These are phyloP conservation scores for Scytalidium sp. DNA, from an alignment of 2,329 filamentous ascomycete genomes.

Conservation along the genomic window DNA sequence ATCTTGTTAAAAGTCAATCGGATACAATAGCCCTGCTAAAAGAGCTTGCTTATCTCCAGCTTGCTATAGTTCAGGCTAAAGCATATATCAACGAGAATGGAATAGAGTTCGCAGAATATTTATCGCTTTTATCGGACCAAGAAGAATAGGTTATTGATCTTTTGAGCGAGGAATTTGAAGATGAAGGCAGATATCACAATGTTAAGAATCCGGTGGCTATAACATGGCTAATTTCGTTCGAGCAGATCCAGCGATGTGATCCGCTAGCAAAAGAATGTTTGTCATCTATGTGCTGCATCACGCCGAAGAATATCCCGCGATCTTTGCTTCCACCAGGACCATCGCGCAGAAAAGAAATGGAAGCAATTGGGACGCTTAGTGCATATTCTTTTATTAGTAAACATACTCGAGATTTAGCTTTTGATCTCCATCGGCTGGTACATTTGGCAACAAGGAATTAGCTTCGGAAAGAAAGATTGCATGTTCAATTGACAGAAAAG, in stretches of 20 bases:
- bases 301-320: constrained; percentile 35
- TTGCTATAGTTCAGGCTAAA: constrained; percentile 37
- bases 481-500: constrained; percentile 7
- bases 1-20: constrained; percentile 8
- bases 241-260: constrained; percentile 29
- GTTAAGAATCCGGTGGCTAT: constrained; percentile 30
- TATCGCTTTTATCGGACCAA: constrained; percentile 28
- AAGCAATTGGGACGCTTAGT: constrained; percentile 13
- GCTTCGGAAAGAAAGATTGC: constrained; percentile 9
- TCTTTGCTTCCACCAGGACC: constrained; percentile 27
- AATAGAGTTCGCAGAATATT: constrained; percentile 27
- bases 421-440: constrained; percentile 17
- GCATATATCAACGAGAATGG: constrained; percentile 35
- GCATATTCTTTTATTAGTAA: constrained; percentile 16
- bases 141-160: constrained; percentile 29
- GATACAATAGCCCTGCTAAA: constrained; percentile 21
- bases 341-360: constrained; percentile 5
- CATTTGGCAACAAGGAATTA: constrained; percentile 15
- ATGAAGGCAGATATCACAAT: constrained; percentile 29
- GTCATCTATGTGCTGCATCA: constrained; percentile 36
- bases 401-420: constrained; percentile 1
- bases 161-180: constrained; percentile 32
- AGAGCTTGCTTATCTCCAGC: constrained; percentile 35
- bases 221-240: constrained; percentile 40
- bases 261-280: constrained; percentile 32